These are phyloP conservation scores for Didymella exigua DNA, from an alignment of 2,329 filamentous ascomycete species.

Conservation along the genomic window DNA sequence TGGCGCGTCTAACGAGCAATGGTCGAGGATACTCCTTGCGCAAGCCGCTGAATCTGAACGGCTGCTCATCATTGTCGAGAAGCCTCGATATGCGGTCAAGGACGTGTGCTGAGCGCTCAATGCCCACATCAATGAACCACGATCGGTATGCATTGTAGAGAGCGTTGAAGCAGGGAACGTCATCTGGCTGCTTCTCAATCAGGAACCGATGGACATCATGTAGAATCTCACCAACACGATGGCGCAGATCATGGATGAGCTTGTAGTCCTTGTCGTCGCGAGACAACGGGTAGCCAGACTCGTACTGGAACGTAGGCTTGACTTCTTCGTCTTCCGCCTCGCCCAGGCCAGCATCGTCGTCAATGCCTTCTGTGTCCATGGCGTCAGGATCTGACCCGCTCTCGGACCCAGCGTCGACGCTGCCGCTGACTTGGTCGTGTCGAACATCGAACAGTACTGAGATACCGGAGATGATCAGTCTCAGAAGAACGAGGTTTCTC, in stretches of 20 bases:
- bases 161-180: slow-evolving; percentile 92
- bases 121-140: slow-evolving; percentile 97
- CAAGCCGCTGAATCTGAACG: slow-evolving; percentile 92
- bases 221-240: slow-evolving; percentile 77
- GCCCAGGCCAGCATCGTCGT: slow-evolving; percentile 61
- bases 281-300: slow-evolving; percentile 81
- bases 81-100: slow-evolving; percentile 85
- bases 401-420: slow-evolving; percentile 57
- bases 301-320: slow-evolving; percentile 84
- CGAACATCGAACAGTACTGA: slow-evolving; percentile 84
- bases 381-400: slow-evolving; percentile 48
- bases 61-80: slow-evolving; percentile 82
- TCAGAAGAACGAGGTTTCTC: slow-evolving; percentile 82
- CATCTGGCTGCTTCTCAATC: slow-evolving; percentile 84
- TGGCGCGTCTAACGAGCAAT: slow-evolving; percentile 87
- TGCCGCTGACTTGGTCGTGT: slow-evolving; percentile 44
- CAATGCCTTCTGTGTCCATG: slow-evolving; percentile 54
- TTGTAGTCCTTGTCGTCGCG: slow-evolving; percentile 66
- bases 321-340: slow-evolving; percentile 80
- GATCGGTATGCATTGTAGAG: slow-evolving; percentile 90
- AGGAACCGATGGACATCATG: slow-evolving; percentile 87
- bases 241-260: slow-evolving; percentile 79
- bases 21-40: slow-evolving; percentile 92
- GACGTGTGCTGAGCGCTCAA: slow-evolving; percentile 92
- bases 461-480: slow-evolving; percentile 88